Evolutionary conservation across 2,329 filamentous ascomycete genomes (phyloP).

Genomic region (Verticillium klebahnii): DNA sequence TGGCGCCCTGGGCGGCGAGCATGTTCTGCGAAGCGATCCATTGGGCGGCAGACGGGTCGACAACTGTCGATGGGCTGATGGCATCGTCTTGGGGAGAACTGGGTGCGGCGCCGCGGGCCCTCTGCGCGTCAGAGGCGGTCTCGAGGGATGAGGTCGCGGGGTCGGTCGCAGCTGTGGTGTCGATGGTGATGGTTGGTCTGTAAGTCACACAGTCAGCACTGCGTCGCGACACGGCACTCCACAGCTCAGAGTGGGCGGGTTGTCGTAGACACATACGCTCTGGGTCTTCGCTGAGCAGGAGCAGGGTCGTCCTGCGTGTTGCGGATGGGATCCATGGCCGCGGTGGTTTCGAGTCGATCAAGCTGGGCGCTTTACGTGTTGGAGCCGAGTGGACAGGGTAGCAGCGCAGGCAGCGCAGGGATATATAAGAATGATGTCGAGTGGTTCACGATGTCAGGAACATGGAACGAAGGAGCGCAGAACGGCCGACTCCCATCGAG

Average conservation of each 20-base stretch:
- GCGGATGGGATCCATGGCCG: conserved; percentile 8
- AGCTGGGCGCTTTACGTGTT: neutral
- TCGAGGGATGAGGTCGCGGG: conserved; percentile 20
- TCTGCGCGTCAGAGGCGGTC: conserved; percentile 20
- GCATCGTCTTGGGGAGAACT: conserved; percentile 32
- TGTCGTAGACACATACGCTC: conserved; percentile 33
- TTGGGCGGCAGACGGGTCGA: conserved; percentile 22
- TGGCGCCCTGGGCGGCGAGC: conserved; percentile 19
- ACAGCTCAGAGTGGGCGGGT: neutral
- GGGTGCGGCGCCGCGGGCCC: conserved; percentile 24
- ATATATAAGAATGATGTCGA: neutral
- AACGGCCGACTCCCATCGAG: neutral
- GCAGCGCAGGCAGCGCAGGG: neutral
- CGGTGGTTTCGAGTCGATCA: neutral
- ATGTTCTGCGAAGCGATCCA: conserved; percentile 18
- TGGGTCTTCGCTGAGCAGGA: conserved; percentile 19
- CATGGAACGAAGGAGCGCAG: neutral
- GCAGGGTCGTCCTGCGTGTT: conserved; percentile 8
- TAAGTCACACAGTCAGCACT: neutral
- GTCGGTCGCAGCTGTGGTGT: conserved; percentile 38
- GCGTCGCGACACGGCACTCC: neutral
- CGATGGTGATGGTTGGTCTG: conserved; percentile 52
- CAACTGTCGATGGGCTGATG: conserved; percentile 32
- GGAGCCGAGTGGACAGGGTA: neutral
- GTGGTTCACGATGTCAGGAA: neutral